Percentiles rank a stretch among this genome's conserved stretches.
Evolutionary conservation across 805 yeast species (phyloP).

Genomic region (Ascoidea tarda): DNA sequence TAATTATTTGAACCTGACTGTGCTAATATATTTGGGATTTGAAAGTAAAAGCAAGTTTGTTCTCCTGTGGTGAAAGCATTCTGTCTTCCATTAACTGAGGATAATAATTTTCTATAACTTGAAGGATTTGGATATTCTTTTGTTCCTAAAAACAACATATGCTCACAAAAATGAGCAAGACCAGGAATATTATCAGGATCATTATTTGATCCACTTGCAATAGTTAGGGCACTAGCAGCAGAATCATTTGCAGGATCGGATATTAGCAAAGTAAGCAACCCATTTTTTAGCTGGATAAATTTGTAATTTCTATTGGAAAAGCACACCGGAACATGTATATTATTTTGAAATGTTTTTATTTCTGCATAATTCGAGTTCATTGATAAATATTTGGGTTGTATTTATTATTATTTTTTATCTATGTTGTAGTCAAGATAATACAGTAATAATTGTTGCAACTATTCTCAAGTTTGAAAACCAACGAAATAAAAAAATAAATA

Average conservation of each 20-base stretch:
- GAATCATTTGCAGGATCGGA: constrained; percentile 34
- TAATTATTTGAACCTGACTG: constrained; percentile 6
- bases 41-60: constrained; percentile 49
- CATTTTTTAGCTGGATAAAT: constrained; percentile 42
- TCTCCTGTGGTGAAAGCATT: constrained; percentile 65
- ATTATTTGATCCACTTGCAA: constrained; percentile 61
- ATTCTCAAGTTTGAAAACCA: too few species aligned
- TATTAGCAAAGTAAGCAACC: constrained; percentile 45
- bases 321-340: too few species aligned
- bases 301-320: constrained; percentile 51
- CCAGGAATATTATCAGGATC: constrained; percentile 57
- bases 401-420: too few species aligned
- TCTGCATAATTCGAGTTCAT: too few species aligned
- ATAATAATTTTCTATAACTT: constrained; percentile 27
- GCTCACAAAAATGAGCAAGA: constrained; percentile 67
- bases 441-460: too few species aligned
- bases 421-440: too few species aligned
- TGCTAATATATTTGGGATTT: constrained; percentile 29
- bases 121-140: constrained; percentile 35
- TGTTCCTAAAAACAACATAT: constrained; percentile 43
- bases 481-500: too few species aligned
- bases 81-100: constrained; percentile 36
- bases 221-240: constrained; percentile 56
- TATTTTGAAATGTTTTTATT: too few species aligned
- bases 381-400: too few species aligned